phyloP scores from a whole-genome alignment of 495 filamentous ascomycete genomes.

The Collariella sp. region DNA sequence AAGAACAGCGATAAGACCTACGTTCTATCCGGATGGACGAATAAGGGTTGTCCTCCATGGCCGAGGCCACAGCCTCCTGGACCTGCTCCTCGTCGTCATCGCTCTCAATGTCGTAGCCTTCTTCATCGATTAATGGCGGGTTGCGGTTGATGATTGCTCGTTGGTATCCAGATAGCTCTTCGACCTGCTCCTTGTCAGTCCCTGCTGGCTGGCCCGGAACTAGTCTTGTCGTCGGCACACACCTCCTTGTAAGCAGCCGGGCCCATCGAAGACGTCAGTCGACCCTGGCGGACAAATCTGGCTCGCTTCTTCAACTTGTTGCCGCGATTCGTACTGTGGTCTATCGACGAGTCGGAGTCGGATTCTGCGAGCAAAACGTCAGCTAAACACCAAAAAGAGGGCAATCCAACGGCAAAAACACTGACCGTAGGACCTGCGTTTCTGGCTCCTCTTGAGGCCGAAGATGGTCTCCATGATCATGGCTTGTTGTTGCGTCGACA shows the following conservation, averaged over 20 bases:
- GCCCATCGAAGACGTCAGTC: constrained; percentile 58
- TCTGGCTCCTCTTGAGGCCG: constrained; percentile 20
- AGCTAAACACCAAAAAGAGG: constrained; percentile 1
- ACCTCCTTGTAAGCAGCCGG: constrained; percentile 83
- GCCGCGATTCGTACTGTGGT: constrained; percentile 74
- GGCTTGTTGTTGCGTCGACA: constrained; percentile 28
- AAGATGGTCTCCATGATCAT: constrained; percentile 25
- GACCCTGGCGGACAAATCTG: constrained; percentile 68
- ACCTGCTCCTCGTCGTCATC: constrained; percentile 63
- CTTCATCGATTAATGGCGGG: constrained; percentile 65
- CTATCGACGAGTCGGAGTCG: constrained; percentile 77
- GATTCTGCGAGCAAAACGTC: constrained; percentile 47
- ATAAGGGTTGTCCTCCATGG: constrained; percentile 75
- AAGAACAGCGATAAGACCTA: constrained; percentile 35
- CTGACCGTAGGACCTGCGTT: constrained; percentile 25
- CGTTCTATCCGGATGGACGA: constrained; percentile 73
- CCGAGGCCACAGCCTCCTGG: constrained; percentile 56
- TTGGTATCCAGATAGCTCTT: constrained; percentile 76
- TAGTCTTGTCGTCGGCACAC: constrained; percentile 13
- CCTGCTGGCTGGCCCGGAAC: background rate
- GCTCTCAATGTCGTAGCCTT: constrained; percentile 77
- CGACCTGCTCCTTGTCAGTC: constrained; percentile 44
- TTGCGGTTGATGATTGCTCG: constrained; percentile 78
- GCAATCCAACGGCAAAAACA: background rate
- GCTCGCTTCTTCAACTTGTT: constrained; percentile 84